Conservation (phyloP, 169 alveolate species). For the Babesia gibsoni region DNA sequence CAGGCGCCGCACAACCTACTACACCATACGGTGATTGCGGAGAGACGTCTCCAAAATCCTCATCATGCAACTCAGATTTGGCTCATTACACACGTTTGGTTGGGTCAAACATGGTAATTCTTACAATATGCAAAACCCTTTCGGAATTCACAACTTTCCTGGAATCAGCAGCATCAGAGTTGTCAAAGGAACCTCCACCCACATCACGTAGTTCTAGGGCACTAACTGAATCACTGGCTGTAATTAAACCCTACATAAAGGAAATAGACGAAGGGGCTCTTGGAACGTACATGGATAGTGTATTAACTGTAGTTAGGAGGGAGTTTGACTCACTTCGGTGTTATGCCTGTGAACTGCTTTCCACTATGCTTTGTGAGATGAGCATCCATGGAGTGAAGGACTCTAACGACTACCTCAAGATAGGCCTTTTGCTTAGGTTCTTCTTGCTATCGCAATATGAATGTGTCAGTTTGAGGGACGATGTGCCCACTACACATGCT, state of each 20-base stretch:
- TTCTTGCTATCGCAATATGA: conserved; percentile 12
- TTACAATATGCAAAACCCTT: conserved; percentile 38
- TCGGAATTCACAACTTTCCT: conserved; percentile 21
- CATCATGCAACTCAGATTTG: background rate
- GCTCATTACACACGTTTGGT: conserved; percentile 19
- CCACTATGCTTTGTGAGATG: conserved; percentile 3
- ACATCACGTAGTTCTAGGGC: background rate
- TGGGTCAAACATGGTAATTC: conserved; percentile 32
- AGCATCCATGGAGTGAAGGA: conserved; percentile 28
- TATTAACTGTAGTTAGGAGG: background rate
- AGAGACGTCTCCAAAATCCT: background rate
- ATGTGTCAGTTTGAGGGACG: background rate
- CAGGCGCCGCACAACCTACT: background rate
- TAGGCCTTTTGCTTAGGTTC: conserved; percentile 26
- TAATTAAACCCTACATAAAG: background rate
- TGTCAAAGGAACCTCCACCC: background rate
- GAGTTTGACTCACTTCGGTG: conserved; percentile 11
- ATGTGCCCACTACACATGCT: background rate
- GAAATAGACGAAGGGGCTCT: background rate
- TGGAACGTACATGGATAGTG: background rate
- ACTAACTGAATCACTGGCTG: background rate
- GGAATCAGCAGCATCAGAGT: background rate
- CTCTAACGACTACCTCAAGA: conserved; percentile 34
- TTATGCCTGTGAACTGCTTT: conserved; percentile 15
- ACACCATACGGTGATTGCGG: background rate